Conservation (phyloP, 129 eudicot species). For the Erigeron canadensis region DNA sequence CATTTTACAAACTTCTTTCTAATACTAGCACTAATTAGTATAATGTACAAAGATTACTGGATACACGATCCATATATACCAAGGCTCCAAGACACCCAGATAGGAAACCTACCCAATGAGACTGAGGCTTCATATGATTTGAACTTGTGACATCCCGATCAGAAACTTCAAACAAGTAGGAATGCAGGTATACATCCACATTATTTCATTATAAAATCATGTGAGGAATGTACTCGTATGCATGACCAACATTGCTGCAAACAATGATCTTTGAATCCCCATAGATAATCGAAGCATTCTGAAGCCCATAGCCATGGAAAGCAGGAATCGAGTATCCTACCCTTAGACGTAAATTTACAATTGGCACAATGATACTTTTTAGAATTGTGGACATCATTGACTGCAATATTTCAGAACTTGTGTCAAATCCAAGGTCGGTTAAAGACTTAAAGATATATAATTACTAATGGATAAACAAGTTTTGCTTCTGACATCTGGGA, state of each 20-base stretch:
- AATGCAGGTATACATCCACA: not conserved
- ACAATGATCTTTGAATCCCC: constrained; percentile 52
- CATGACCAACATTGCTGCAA: constrained; percentile 56
- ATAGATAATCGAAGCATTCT: constrained; percentile 52
- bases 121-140: constrained; percentile 8
- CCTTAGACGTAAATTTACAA: constrained; percentile 48
- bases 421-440: constrained; percentile 10
- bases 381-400: constrained; percentile 53
- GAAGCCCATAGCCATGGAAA: constrained; percentile 65
- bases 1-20: constrained; percentile 19
- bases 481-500: not conserved
- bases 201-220: constrained; percentile 7
- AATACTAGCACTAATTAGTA: not conserved
- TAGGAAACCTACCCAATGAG: not conserved
- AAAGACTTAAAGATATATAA: not conserved
- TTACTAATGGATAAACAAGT: not conserved
- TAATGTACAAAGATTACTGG: constrained; percentile 16
- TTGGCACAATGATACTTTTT: constrained; percentile 59
- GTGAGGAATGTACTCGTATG: constrained; percentile 23
- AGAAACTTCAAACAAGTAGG: not conserved
- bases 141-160: constrained; percentile 10
- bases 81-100: not conserved
- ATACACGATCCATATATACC: constrained; percentile 8
- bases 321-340: constrained; percentile 60
- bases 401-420: constrained; percentile 45